Conservation (phyloP, 1,284 basidiomycete species). For the Waitea zeae region DNA sequence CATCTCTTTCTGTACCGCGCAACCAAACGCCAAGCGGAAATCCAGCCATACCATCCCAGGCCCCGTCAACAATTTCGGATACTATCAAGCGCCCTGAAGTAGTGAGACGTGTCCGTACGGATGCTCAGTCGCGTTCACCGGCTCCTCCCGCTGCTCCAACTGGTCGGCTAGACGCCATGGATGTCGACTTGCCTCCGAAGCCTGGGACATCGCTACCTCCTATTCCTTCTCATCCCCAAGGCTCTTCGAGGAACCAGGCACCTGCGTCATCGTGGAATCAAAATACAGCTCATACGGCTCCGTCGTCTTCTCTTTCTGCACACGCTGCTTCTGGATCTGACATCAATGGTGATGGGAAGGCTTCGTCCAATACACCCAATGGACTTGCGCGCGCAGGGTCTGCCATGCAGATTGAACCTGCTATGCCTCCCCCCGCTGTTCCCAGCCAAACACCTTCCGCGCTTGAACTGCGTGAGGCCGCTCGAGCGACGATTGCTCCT, state of each 20-base stretch:
- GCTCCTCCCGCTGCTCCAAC: constrained; percentile 2
- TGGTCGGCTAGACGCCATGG: constrained; percentile 18
- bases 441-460: constrained; percentile 70
- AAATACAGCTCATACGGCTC: constrained; percentile 15
- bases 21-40: too few species aligned
- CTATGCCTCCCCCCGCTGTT: constrained; percentile 67
- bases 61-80: too few species aligned
- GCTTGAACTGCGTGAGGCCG: constrained; percentile 63
- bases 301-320: too few species aligned
- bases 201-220: constrained; percentile 3
- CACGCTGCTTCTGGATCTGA: too few species aligned
- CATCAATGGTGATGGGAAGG: too few species aligned
- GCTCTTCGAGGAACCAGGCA: constrained; percentile 17
- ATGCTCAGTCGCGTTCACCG: constrained; percentile 12
- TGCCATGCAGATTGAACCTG: too few species aligned
- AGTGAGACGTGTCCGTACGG: constrained; percentile 48
- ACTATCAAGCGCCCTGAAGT: constrained; percentile 64
- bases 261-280: constrained; percentile 19
- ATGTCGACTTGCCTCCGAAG: constrained; percentile 15
- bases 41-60: too few species aligned
- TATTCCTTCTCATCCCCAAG: constrained; percentile 2
- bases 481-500: constrained; percentile 38
- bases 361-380: too few species aligned
- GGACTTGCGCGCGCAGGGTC: not conserved
- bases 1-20: too few species aligned